phyloP scores from a whole-genome alignment of 768 basidiomycete genomes.

The Hygrocybe punicea region DNA sequence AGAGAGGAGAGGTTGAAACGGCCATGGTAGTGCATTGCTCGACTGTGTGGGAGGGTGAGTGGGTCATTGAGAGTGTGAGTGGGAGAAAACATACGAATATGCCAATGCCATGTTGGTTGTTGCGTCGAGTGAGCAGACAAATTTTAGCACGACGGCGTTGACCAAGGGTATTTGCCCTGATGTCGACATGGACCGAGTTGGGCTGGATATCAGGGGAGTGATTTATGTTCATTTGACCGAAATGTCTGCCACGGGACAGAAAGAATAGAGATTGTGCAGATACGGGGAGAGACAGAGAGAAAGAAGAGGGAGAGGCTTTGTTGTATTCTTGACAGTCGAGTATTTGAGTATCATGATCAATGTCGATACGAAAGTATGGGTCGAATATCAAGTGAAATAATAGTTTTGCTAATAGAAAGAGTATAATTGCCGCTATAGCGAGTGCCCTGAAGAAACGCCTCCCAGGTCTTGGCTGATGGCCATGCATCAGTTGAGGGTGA shows the following conservation, averaged over 20 bases:
- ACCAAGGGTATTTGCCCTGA: slow-evolving; percentile 15
- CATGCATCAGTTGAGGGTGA: too few relatives aligned
- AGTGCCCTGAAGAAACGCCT: too few relatives aligned
- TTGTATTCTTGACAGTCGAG: too few relatives aligned
- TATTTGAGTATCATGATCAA: too few relatives aligned
- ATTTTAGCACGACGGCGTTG: slow-evolving; percentile 30
- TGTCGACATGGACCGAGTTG: slow-evolving; percentile 26
- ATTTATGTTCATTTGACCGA: slow-evolving; percentile 27
- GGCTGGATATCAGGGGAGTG: slow-evolving; percentile 19
- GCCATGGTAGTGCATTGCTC: background rate
- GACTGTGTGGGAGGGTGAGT: background rate
- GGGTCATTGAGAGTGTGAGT: slow-evolving; percentile 3
- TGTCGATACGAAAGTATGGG: too few relatives aligned
- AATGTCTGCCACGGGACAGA: slow-evolving; percentile 25
- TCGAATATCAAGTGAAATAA: too few relatives aligned
- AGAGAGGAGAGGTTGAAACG: slow-evolving; percentile 17
- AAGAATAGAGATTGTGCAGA: slow-evolving; percentile 29
- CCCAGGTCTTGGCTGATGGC: too few relatives aligned
- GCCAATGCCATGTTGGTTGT: slow-evolving; percentile 33
- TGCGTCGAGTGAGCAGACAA: slow-evolving; percentile 27
- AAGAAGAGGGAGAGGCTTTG: background rate
- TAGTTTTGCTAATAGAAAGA: too few relatives aligned
- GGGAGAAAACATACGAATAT: slow-evolving; percentile 32
- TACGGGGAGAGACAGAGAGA: slow-evolving; percentile 19
- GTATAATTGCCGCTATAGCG: too few relatives aligned